Conservation (phyloP, 2,329 filamentous ascomycete species). For the Beauveria asiatica region DNA sequence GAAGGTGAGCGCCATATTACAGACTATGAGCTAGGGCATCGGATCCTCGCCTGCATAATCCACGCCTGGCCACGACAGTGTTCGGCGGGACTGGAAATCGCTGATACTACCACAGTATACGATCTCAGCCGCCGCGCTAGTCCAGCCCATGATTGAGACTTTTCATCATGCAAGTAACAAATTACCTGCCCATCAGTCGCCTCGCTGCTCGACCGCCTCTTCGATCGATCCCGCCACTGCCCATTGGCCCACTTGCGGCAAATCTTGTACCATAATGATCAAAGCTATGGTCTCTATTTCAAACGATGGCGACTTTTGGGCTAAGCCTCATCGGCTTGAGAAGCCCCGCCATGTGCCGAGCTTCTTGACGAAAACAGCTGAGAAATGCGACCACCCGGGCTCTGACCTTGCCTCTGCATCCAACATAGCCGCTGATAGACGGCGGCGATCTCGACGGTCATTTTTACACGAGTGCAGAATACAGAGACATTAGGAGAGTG, state of each 20-base stretch:
- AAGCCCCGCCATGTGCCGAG: slow-evolving; percentile 3
- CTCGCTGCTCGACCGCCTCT: background rate
- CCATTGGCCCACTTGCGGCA: background rate
- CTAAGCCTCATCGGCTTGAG: slow-evolving; percentile 8
- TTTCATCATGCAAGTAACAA: background rate
- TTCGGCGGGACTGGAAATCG: background rate
- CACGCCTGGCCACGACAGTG: too few species aligned
- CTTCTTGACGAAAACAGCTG: background rate
- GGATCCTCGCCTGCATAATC: background rate
- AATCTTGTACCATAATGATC: background rate
- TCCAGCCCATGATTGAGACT: background rate
- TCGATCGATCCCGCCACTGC: background rate
- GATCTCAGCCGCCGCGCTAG: slow-evolving; percentile 8
- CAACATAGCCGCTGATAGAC: background rate
- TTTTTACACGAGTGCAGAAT: background rate
- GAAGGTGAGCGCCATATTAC: background rate
- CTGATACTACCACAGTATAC: background rate
- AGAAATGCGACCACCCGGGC: background rate
- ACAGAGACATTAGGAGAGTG: background rate
- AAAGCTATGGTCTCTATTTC: background rate
- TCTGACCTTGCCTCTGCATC: background rate
- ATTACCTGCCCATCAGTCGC: background rate
- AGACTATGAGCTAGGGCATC: background rate
- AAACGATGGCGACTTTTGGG: slow-evolving; percentile 4
- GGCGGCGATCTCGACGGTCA: background rate